Evolutionary conservation across 345 rosid species (phyloP).

Genomic region (Syzygium aqueum): DNA sequence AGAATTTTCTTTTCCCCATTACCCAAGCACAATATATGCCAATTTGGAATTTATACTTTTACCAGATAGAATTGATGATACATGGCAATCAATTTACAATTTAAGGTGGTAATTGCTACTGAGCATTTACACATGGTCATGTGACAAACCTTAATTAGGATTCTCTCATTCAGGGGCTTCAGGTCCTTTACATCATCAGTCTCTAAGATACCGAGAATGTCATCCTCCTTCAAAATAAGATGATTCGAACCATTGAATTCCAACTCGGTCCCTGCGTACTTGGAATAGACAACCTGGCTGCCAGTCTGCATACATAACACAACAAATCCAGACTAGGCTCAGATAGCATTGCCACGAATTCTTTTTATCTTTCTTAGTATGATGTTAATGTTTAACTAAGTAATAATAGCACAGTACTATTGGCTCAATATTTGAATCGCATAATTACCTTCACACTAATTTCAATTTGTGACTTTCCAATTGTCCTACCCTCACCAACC

Average conservation of each 20-base stretch:
- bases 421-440: neutral
- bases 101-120: neutral
- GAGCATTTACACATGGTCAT: neutral
- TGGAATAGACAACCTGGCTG: conserved; percentile 67
- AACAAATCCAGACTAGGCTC: neutral
- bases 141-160: conserved; percentile 61
- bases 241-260: conserved; percentile 76
- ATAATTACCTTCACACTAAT: conserved; percentile 40
- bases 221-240: conserved; percentile 88
- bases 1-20: neutral
- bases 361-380: neutral
- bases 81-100: neutral
- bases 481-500: conserved; percentile 75
- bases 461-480: conserved; percentile 53
- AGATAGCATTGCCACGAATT: neutral
- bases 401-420: neutral
- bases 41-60: neutral
- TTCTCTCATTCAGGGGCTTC: conserved; percentile 83
- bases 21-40: neutral
- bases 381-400: neutral
- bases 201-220: conserved; percentile 87
- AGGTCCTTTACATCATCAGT: conserved; percentile 89
- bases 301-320: conserved; percentile 49
- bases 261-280: conserved; percentile 85
- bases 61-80: neutral